Percentiles rank a stretch among this genome's conserved stretches.
These are phyloP conservation scores for Lyophyllum shimeji DNA, from an alignment of 768 basidiomycete genomes.

Conservation along the genomic window DNA sequence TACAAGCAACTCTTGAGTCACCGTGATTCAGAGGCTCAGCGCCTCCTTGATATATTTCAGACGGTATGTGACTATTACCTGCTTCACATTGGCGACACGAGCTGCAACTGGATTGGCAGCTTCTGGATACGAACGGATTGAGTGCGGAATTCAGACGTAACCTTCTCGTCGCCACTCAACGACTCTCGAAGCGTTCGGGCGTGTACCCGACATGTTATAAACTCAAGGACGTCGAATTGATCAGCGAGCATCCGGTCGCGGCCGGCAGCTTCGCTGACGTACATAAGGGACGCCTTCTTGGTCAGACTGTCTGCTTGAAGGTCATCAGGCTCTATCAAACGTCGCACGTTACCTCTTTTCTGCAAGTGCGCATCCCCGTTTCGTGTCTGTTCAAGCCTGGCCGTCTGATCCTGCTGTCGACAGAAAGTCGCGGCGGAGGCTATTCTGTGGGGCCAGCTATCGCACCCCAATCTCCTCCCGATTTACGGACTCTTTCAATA, in stretches of 20 bases:
- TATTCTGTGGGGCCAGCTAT: slow-evolving; percentile 12
- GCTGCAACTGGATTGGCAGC: background rate
- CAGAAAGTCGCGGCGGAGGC: slow-evolving; percentile 9
- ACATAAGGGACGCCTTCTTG: slow-evolving; percentile 5
- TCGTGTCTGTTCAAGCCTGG: background rate
- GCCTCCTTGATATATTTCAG: slow-evolving; percentile 11
- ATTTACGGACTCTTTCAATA: slow-evolving; percentile 30
- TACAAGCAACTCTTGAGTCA: slow-evolving; percentile 1
- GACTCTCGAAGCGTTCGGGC: slow-evolving; percentile 1
- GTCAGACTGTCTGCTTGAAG: slow-evolving; percentile 13
- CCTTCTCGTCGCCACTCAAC: slow-evolving; percentile 13
- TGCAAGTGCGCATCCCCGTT: background rate
- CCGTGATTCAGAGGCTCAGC: background rate
- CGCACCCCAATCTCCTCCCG: slow-evolving; percentile 26
- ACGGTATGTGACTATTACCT: background rate
- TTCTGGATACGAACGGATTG: slow-evolving; percentile 8
- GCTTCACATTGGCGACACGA: background rate
- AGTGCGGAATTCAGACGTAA: slow-evolving; percentile 5
- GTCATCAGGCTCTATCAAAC: slow-evolving; percentile 15
- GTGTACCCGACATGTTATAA: slow-evolving; percentile 15
- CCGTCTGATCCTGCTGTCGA: background rate
- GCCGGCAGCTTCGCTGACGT: slow-evolving; percentile 13
- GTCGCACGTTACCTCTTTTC: slow-evolving; percentile 1
- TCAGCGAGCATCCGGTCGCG: background rate
- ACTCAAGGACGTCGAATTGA: slow-evolving; percentile 3